Evolutionary conservation across 169 alveolate species (phyloP), one percentile per base, ranked within the genome.

Genomic region (Plasmodium knowlesi): DNA sequence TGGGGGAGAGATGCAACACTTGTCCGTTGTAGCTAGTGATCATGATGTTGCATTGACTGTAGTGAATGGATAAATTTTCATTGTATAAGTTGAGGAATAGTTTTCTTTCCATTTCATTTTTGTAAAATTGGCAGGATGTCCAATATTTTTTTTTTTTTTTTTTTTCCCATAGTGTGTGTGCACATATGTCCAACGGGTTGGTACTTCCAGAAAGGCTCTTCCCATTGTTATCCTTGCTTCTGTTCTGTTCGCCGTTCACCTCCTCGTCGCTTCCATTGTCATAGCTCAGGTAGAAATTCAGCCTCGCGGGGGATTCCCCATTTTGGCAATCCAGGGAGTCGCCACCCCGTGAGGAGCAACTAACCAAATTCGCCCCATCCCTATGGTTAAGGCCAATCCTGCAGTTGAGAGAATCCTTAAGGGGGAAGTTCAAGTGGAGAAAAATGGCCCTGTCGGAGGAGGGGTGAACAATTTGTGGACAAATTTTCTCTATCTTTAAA

Each of bases 401-500:
- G 19, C 43, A 53, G n/a, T 41, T 78, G 22, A 78, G 70, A 25
- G 25, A 19, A 22, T 39, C 32, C 72, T 88, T 88, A 12, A 88
- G 70, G 81, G 72, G 72, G 30, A 88, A 88, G 81, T 88, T 88
- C 22, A 46, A 46, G 54, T 78, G 43, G n/a, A 88, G 57, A 9
- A 57, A 30, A 88, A 88, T 43, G 19, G 46, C 25, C 12, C 46
- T 79, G 0, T 88, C 54, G 8, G 50, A 57, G 14, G 79, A 54
- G 30, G 94, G 89, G 30, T 88, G 30, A 37, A 88, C 61, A 37
- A 88, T 88, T 10, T 54, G 39, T 41, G 94, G 94, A 50, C 3
- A 46, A 22, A 79, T 50, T 34, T 78, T 88, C 32, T 22, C 28
- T 41, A 88, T 78, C 61, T 88, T 88, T 57, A 88, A 80, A 78